phyloP scores from a whole-genome alignment of 164 flowering plant species.

The Aristolochia contorta region DNA sequence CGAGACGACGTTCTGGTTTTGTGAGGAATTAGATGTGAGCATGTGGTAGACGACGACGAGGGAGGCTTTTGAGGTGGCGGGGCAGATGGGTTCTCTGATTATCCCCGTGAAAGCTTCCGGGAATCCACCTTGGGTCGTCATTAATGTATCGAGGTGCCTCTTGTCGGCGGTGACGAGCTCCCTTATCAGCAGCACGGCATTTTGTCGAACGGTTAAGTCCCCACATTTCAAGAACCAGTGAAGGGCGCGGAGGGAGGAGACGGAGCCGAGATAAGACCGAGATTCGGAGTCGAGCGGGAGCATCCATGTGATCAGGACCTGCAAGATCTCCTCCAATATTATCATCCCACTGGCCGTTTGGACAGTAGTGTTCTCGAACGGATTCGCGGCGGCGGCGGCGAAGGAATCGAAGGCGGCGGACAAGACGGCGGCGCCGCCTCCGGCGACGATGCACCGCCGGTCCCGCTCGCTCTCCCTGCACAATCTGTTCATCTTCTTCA shows the following conservation, averaged over 20 bases:
- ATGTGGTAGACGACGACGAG: conserved; percentile 32
- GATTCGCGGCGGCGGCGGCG: conserved; percentile 20
- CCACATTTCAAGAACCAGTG: conserved; percentile 36
- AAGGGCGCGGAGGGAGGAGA: conserved; percentile 33
- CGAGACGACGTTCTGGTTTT: conserved; percentile 4
- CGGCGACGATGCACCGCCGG: conserved; percentile 27
- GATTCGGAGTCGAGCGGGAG: conserved; percentile 36
- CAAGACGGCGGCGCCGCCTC: conserved; percentile 24
- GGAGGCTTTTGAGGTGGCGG: conserved; percentile 49
- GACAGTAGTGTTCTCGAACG: conserved; percentile 16
- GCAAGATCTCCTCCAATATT: conserved; percentile 37
- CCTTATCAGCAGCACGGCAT: conserved; percentile 38
- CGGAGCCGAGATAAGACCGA: conserved; percentile 19
- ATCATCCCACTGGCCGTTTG: neutral
- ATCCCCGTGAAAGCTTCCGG: conserved; percentile 34
- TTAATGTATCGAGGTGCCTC: neutral
- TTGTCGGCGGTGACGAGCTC: conserved; percentile 28
- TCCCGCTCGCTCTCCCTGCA: conserved; percentile 58
- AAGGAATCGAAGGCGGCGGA: conserved; percentile 34
- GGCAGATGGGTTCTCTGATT: conserved; percentile 48
- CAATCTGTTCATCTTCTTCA: conserved; percentile 29
- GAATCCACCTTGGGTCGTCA: conserved; percentile 1
- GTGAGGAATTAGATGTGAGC: conserved; percentile 22
- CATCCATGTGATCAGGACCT: conserved; percentile 21
- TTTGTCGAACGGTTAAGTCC: conserved; percentile 28